Evolutionary conservation across 23 red algal species (phyloP).

Genomic region (Chondrus crispus): DNA sequence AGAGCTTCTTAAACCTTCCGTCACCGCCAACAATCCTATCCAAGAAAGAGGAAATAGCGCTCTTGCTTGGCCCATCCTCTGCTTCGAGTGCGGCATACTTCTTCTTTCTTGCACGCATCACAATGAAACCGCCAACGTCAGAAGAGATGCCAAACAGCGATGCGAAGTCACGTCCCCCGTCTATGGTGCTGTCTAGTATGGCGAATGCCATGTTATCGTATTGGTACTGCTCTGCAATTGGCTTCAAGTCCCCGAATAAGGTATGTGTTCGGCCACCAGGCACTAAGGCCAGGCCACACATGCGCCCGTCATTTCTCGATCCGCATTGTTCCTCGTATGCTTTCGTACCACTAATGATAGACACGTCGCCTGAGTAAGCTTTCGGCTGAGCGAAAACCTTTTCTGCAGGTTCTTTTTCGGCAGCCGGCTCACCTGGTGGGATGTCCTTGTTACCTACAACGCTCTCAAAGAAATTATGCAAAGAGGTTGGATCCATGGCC

Average conservation of each 20-base stretch:
- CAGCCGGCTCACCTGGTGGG: background rate
- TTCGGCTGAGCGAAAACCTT: constrained; percentile 59
- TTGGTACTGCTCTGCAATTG: constrained; percentile 49
- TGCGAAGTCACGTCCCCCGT: constrained; percentile 8
- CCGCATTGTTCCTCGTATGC: constrained; percentile 57
- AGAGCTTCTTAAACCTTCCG: constrained; percentile 48
- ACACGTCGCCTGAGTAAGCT: constrained; percentile 45
- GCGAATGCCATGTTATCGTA: constrained; percentile 77
- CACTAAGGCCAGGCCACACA: constrained; percentile 51
- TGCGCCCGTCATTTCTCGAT: constrained; percentile 64
- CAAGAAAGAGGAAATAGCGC: constrained; percentile 37
- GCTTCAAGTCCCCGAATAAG: background rate
- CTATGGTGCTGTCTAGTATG: constrained; percentile 16
- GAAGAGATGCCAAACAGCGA: constrained; percentile 8
- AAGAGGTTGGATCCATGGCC: constrained; percentile 43
- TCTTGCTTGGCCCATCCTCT: background rate
- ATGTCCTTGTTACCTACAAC: constrained; percentile 1
- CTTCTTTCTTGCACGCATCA: constrained; percentile 53
- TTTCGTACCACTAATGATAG: background rate
- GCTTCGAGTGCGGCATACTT: constrained; percentile 40
- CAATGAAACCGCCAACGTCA: constrained; percentile 23
- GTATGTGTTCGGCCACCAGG: background rate
- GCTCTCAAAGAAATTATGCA: constrained; percentile 32
- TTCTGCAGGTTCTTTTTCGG: background rate
- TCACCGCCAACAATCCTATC: constrained; percentile 73